Conservation (phyloP, 768 basidiomycete genomes). For the Leccinum arenicola region DNA sequence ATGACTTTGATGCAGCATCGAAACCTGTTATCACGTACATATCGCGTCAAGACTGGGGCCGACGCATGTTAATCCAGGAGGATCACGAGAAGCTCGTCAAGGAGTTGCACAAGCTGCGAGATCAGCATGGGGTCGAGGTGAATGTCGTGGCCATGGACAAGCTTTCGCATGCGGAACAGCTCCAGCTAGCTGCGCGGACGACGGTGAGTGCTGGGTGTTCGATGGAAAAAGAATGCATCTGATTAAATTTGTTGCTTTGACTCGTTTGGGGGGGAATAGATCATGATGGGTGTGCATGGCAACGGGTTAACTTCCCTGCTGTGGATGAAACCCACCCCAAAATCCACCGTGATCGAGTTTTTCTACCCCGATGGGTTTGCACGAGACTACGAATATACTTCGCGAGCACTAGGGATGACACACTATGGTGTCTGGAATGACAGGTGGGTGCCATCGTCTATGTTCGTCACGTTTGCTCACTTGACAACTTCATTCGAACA, state of each 20-base stretch:
- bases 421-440: slow-evolving; percentile 86
- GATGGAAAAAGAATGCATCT: neutral
- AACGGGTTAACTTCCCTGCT: slow-evolving; percentile 86
- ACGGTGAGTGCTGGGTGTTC: slow-evolving; percentile 54
- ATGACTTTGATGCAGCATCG: slow-evolving; percentile 43
- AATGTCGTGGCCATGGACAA: slow-evolving; percentile 86
- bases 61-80: slow-evolving; percentile 72
- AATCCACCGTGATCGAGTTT: slow-evolving; percentile 90
- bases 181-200: slow-evolving; percentile 76
- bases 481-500: slow-evolving; percentile 22
- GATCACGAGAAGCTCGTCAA: slow-evolving; percentile 79
- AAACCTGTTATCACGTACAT: slow-evolving; percentile 90
- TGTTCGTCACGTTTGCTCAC: neutral
- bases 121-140: slow-evolving; percentile 78
- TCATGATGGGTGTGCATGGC: slow-evolving; percentile 93
- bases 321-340: slow-evolving; percentile 87
- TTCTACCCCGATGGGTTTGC: slow-evolving; percentile 85
- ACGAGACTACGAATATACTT: slow-evolving; percentile 79
- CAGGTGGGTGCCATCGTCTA: slow-evolving; percentile 38
- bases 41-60: slow-evolving; percentile 83
- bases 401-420: slow-evolving; percentile 77
- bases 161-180: slow-evolving; percentile 75
- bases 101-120: slow-evolving; percentile 67
- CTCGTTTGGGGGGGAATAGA: slow-evolving; percentile 43
- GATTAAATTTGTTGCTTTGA: neutral